A percentile compares a stretch with the other conserved stretches of the same genome.
phyloP scores from a whole-genome alignment of 2,329 filamentous ascomycete genomes.

The Ophiostoma quercus region DNA sequence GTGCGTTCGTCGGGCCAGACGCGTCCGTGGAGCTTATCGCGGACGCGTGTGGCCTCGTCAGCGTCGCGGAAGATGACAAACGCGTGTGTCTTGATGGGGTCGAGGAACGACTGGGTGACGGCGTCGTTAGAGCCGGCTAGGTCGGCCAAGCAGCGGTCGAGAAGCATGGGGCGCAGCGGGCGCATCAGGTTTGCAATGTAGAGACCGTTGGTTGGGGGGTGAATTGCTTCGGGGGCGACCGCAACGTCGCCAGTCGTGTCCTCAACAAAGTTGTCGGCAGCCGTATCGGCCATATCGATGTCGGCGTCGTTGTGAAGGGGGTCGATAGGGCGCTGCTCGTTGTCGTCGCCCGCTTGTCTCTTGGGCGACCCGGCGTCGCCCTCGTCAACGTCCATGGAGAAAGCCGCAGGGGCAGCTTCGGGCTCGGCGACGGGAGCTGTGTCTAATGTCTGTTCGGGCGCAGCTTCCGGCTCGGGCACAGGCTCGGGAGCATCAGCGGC shows the following conservation, averaged over 20 bases:
- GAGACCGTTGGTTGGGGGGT: slow-evolving; percentile 68
- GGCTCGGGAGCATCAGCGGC: too few relatives aligned
- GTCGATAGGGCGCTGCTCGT: background rate
- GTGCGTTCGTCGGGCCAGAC: slow-evolving; percentile 85
- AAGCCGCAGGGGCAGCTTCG: slow-evolving; percentile 36
- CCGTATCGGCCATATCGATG: slow-evolving; percentile 26
- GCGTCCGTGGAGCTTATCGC: slow-evolving; percentile 67
- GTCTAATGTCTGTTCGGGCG: background rate
- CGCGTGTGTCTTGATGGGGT: slow-evolving; percentile 81
- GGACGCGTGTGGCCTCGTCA: slow-evolving; percentile 69
- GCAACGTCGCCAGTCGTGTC: slow-evolving; percentile 28
- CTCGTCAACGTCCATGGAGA: slow-evolving; percentile 14
- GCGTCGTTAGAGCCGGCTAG: slow-evolving; percentile 53
- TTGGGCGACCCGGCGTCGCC: slow-evolving; percentile 12
- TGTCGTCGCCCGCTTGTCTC: background rate
- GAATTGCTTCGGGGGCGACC: slow-evolving; percentile 52
- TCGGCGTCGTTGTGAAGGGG: background rate
- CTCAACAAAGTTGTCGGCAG: slow-evolving; percentile 8
- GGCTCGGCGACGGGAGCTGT: background rate
- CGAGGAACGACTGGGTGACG: slow-evolving; percentile 69
- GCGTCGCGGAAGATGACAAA: slow-evolving; percentile 67
- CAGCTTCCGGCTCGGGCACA: background rate
- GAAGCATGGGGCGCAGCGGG: slow-evolving; percentile 63
- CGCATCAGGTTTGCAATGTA: slow-evolving; percentile 92
- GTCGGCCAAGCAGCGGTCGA: slow-evolving; percentile 63